Evolutionary conservation across 2,329 filamentous ascomycete genomes (phyloP), one percentile per base, ranked within the genome.

Genomic region (Lachnellula arida): DNA sequence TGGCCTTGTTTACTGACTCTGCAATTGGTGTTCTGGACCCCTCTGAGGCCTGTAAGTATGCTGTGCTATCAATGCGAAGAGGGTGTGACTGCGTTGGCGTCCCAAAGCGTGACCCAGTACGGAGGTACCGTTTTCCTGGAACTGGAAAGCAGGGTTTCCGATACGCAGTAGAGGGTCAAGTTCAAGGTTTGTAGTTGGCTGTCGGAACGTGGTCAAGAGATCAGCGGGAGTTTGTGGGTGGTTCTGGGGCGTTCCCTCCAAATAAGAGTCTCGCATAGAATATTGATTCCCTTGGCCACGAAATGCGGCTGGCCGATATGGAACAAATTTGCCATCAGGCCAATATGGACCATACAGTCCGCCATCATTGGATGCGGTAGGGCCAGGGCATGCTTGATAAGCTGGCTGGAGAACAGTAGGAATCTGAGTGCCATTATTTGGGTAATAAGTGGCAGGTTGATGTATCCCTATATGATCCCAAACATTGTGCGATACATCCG

Each of bases 291-390:
- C 75, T 46, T 78, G 74, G 67, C 84, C 80, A 57, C 79, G 75
- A 56, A 81, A 71, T 5, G 81, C 79, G 37, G 81, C 79, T 12
- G 82, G 81, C 56, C 81, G 75, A 67, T 85, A 85, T 12, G 82
- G 68, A 17, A 66, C 61, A 51, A 65, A 71, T 46, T 80, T 80
- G n/a, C 81, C 82, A 73, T 85, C 79, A 19, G 82, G 81, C 81
- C 81, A 85, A 65, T 85, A 85, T 28, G 81, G 81, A 0, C 82
- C 82, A 68, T 81, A 85, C 5, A 78, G 75, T 8, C 79, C 79
- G 53, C 77, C 75, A 32, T 78, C 77, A 52, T 81, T 81, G 2
- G 81, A 79, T 32, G 80, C 80, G 7, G 81, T 84, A 28, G 81
- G 81, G 2, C 81, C 81, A 49, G 80, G 71, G 54, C 76, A 77